Evolutionary conservation across 306 rosid genomes (phyloP).

Genomic region (Cyclanthera cordifolia): DNA sequence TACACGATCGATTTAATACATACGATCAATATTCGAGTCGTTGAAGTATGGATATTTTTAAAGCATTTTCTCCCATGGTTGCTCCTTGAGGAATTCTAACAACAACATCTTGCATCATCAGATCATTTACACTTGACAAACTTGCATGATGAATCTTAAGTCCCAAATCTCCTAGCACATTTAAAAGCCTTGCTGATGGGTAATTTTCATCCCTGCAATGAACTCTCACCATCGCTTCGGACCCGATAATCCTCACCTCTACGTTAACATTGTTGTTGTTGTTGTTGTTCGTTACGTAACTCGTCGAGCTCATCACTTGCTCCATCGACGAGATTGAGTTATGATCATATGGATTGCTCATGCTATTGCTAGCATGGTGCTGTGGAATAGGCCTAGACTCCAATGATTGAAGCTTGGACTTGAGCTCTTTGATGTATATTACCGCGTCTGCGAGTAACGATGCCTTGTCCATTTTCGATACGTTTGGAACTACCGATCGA

Average conservation of each 20-base stretch:
- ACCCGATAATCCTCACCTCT: slow-evolving; percentile 39
- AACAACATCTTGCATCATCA: slow-evolving; percentile 55
- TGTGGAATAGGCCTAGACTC: slow-evolving; percentile 17
- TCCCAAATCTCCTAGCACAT: slow-evolving; percentile 36
- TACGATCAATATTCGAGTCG: slow-evolving; percentile 4
- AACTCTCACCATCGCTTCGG: slow-evolving; percentile 46
- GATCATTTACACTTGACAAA: slow-evolving; percentile 37
- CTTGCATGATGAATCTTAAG: slow-evolving; percentile 41
- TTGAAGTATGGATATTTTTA: slow-evolving; percentile 28
- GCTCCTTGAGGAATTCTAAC: slow-evolving; percentile 29
- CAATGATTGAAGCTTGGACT: slow-evolving; percentile 20
- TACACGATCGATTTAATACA: too few species aligned
- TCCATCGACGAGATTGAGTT: background rate
- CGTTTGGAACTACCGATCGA: slow-evolving; percentile 52
- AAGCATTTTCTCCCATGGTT: slow-evolving; percentile 25
- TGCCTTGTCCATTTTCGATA: slow-evolving; percentile 67
- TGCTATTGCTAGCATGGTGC: background rate
- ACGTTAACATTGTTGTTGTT: slow-evolving; percentile 8
- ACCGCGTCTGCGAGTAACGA: slow-evolving; percentile 49
- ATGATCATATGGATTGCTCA: background rate
- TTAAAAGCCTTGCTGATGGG: slow-evolving; percentile 46
- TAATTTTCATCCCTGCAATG: slow-evolving; percentile 34
- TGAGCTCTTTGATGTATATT: slow-evolving; percentile 40
- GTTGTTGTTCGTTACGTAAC: background rate
- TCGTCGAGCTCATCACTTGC: background rate